Evolutionary conservation across 192 early-diverging fungal species (phyloP).

Genomic region (Mycoemilia scoparia): DNA sequence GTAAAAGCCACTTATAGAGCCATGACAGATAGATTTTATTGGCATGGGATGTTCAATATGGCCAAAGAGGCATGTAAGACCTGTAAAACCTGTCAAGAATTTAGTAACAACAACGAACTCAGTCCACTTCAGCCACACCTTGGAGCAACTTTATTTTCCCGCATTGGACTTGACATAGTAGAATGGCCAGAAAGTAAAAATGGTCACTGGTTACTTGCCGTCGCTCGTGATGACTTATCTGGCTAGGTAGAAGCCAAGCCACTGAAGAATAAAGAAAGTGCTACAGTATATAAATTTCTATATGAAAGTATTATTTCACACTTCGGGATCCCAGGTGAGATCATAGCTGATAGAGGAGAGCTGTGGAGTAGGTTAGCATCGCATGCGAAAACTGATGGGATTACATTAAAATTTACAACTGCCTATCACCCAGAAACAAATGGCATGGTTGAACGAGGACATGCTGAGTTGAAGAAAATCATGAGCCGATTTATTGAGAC

Average conservation of each 20-base stretch:
- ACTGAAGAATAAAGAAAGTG: background rate
- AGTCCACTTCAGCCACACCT: background rate
- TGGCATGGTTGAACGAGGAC: slow-evolving; percentile 1
- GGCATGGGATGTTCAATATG: background rate
- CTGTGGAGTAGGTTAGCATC: background rate
- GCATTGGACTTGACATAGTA: background rate
- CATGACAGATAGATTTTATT: background rate
- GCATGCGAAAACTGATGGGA: background rate
- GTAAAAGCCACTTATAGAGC: background rate
- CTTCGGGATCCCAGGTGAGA: slow-evolving; percentile 1
- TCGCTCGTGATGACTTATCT: slow-evolving; percentile 2
- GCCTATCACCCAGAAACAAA: background rate
- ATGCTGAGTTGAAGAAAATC: background rate
- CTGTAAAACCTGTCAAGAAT: slow-evolving; percentile 1
- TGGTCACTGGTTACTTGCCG: slow-evolving; percentile 1
- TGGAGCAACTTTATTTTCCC: background rate
- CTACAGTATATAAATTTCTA: slow-evolving; percentile 1
- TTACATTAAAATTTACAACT: background rate
- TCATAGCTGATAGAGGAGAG: slow-evolving; percentile 2
- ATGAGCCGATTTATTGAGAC: background rate
- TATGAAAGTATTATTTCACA: background rate
- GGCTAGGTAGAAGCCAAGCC: slow-evolving; percentile 4
- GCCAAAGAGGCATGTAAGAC: background rate
- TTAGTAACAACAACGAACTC: background rate
- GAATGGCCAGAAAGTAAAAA: background rate